These are phyloP conservation scores for Thalassia testudinum DNA, from an alignment of 116 monocot genomes.

Conservation along the genomic window DNA sequence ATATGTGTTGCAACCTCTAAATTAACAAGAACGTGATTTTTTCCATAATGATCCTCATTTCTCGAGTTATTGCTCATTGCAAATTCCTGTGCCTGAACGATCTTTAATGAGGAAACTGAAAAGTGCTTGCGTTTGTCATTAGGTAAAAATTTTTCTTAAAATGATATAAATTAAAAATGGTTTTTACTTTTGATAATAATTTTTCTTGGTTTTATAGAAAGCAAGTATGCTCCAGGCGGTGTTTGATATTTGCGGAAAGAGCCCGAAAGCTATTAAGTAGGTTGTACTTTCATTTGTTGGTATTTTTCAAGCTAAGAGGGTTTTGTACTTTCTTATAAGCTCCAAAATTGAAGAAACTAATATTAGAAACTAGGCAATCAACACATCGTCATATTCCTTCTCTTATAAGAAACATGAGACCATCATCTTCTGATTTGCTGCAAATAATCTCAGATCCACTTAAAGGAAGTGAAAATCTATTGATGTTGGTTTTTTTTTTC, in stretches of 20 bases:
- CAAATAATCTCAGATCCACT: constrained; percentile 70
- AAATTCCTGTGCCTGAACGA: too few species aligned
- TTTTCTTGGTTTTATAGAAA: constrained; percentile 21
- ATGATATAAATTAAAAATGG: too few species aligned
- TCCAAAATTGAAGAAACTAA: neutral
- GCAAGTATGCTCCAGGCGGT: constrained; percentile 59
- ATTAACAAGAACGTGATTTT: too few species aligned
- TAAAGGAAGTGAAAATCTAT: constrained; percentile 78
- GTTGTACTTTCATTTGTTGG: constrained; percentile 16
- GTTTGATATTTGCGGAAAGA: constrained; percentile 79
- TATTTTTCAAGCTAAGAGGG: neutral
- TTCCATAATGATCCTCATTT: too few species aligned
- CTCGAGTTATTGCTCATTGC: too few species aligned
- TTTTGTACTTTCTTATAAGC: neutral
- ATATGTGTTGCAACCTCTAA: too few species aligned
- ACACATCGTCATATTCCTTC: constrained; percentile 66
- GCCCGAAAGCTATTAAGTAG: constrained; percentile 83
- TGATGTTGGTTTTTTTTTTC: constrained; percentile 50
- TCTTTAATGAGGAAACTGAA: too few species aligned
- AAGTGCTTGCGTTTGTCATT: too few species aligned
- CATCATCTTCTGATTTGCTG: constrained; percentile 49
- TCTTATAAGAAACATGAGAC: too few species aligned
- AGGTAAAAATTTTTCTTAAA: too few species aligned
- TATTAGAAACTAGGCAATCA: constrained; percentile 27
- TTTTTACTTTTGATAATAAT: neutral